Conservation (phyloP, 768 basidiomycete species). For the Bullera alba region DNA sequence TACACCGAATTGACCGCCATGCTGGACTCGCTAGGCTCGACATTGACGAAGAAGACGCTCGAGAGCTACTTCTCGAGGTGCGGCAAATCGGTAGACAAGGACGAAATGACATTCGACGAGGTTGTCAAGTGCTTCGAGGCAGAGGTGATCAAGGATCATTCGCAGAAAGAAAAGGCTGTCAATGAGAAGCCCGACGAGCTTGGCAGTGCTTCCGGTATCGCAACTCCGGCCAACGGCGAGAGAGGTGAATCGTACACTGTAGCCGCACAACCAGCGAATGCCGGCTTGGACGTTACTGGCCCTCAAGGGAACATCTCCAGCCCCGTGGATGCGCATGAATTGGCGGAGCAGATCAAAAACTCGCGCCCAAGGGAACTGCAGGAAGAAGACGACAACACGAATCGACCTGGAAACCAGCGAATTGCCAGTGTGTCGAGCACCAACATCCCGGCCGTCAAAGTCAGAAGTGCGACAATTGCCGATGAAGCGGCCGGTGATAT, state of each 20-base stretch:
- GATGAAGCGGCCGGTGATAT: background rate
- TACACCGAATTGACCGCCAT: constrained; percentile 84
- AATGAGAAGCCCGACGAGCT: constrained; percentile 47
- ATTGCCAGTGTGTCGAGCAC: constrained; percentile 5
- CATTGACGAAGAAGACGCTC: constrained; percentile 70
- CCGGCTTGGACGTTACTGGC: constrained; percentile 32
- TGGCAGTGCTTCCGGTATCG: background rate
- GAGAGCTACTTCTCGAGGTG: constrained; percentile 70
- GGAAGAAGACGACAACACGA: constrained; percentile 5
- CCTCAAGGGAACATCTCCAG: constrained; percentile 53
- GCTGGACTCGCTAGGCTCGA: constrained; percentile 95
- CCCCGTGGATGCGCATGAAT: constrained; percentile 48
- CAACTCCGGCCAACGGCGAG: constrained; percentile 40
- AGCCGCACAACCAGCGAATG: constrained; percentile 43
- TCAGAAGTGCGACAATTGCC: constrained; percentile 11
- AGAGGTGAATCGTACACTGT: too few species aligned
- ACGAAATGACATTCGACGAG: constrained; percentile 71
- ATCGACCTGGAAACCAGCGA: constrained; percentile 20
- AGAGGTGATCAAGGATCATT: constrained; percentile 65
- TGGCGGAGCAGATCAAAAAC: constrained; percentile 47
- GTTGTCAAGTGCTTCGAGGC: constrained; percentile 76
- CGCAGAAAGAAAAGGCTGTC: constrained; percentile 64
- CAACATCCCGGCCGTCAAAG: constrained; percentile 22
- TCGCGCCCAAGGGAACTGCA: constrained; percentile 18
- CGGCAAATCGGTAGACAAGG: constrained; percentile 58